Percentiles rank a stretch among this genome's conserved stretches.
phyloP scores from a whole-genome alignment of 805 yeast species.

The Blastobotrys parvus region DNA sequence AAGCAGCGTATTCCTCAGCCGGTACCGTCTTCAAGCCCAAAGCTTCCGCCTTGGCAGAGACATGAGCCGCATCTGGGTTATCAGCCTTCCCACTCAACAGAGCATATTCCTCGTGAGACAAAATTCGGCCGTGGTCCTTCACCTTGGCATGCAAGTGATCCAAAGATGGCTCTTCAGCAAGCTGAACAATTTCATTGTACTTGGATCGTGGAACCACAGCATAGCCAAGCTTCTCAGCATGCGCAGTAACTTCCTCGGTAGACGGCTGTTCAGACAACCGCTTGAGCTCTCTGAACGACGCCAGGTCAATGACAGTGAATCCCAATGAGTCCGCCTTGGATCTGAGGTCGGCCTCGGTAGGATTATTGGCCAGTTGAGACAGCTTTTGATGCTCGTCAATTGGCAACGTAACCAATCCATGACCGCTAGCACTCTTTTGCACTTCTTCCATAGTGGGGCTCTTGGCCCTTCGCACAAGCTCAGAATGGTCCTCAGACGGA shows the following conservation, averaged over 20 bases:
- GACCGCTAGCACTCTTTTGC: conserved; percentile 7
- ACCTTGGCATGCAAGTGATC: conserved; percentile 23
- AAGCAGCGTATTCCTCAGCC: conserved; percentile 19
- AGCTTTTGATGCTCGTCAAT: conserved; percentile 7
- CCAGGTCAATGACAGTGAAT: conserved; percentile 27
- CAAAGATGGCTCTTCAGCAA: conserved; percentile 11
- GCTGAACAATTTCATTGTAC: conserved; percentile 14
- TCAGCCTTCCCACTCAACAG: conserved; percentile 16
- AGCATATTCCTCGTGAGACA: conserved; percentile 18
- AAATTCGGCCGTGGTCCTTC: conserved; percentile 11
- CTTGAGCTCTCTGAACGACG: conserved; percentile 24
- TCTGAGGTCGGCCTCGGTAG: conserved; percentile 16
- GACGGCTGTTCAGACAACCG: conserved; percentile 16
- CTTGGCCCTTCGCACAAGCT: conserved; percentile 8
- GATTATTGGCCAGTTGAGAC: conserved; percentile 3
- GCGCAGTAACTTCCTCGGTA: conserved; percentile 14
- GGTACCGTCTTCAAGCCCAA: conserved; percentile 15
- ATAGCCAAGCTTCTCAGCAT: conserved; percentile 17
- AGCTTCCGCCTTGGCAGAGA: conserved; percentile 19
- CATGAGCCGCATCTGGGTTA: conserved; percentile 23
- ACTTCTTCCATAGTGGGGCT: conserved; percentile 12
- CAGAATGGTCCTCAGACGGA: conserved; percentile 7
- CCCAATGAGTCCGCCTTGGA: conserved; percentile 21
- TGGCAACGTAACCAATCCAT: conserved; percentile 24
- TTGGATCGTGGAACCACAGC: conserved; percentile 18